phyloP scores from a whole-genome alignment of 2,329 filamentous ascomycete genomes.

The Penicillium sp. region DNA sequence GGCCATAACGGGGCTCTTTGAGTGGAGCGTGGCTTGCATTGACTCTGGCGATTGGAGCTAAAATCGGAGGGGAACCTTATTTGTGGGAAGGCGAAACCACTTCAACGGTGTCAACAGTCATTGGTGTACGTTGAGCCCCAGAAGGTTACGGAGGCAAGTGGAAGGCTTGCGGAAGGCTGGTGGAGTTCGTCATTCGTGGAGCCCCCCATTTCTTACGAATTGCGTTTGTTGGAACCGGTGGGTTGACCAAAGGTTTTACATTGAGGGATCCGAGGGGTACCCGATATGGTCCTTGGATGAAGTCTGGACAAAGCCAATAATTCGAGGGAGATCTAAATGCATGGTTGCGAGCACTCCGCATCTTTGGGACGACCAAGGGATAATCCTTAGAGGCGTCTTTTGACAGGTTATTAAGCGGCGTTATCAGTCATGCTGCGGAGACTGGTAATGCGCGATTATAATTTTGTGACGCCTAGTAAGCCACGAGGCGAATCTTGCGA shows the following conservation, averaged over 20 bases:
- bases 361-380: not conserved
- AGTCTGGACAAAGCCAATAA: not conserved
- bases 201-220: not conserved
- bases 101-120: not conserved
- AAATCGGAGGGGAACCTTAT: conserved; percentile 2
- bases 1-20: not conserved
- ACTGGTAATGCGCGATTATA: too few species aligned
- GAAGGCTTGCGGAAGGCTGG: not conserved
- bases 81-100: not conserved
- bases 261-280: not conserved
- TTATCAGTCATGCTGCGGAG: too few species aligned
- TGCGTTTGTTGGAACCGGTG: not conserved
- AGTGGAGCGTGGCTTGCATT: not conserved
- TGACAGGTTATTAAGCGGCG: too few species aligned
- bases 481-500: not conserved
- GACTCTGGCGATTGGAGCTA: conserved; percentile 11
- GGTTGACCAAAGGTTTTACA: not conserved
- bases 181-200: conserved; percentile 3
- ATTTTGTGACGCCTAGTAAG: not conserved
- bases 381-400: not conserved
- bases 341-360: not conserved
- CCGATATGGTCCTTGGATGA: not conserved
- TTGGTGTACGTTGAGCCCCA: not conserved
- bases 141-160: not conserved
- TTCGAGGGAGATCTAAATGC: not conserved